phyloP scores from a whole-genome alignment of 2,329 filamentous ascomycete species.

The Simplicillium aogashimaense region DNA sequence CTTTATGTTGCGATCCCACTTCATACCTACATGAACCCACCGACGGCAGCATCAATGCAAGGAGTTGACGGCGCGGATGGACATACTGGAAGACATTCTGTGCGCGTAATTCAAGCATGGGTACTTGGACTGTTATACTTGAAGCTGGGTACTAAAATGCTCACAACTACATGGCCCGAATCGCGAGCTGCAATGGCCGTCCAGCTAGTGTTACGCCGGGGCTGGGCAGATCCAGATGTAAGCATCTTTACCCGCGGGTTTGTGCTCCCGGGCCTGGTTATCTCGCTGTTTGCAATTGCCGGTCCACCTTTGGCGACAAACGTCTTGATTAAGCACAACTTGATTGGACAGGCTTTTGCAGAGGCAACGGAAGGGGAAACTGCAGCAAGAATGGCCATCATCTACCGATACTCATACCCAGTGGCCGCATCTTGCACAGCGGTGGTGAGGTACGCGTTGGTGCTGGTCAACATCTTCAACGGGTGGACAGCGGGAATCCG shows the following conservation, averaged over 20 bases:
- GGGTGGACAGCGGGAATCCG: slow-evolving; percentile 74
- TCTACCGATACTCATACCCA: slow-evolving; percentile 62
- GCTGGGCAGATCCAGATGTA: slow-evolving; percentile 72
- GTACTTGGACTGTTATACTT: slow-evolving; percentile 86
- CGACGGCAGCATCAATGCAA: slow-evolving; percentile 17
- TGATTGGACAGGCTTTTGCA: slow-evolving; percentile 4
- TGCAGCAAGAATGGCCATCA: slow-evolving; percentile 21
- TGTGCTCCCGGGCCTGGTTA: slow-evolving; percentile 60
- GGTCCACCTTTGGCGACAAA: slow-evolving; percentile 52
- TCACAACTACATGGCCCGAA: slow-evolving; percentile 56
- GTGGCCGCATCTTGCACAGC: slow-evolving; percentile 40
- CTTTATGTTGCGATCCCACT: slow-evolving; percentile 82
- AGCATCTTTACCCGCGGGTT: slow-evolving; percentile 75
- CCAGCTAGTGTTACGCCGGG: slow-evolving; percentile 60
- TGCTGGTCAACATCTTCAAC: slow-evolving; percentile 52
- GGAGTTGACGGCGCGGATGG: slow-evolving; percentile 13
- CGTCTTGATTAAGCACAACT: slow-evolving; percentile 15
- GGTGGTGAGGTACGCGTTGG: slow-evolving; percentile 29
- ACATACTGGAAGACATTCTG: slow-evolving; percentile 45
- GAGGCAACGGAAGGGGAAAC: slow-evolving; percentile 13
- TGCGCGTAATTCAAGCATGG: slow-evolving; percentile 89
- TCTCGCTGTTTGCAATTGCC: slow-evolving; percentile 53
- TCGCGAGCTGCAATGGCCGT: slow-evolving; percentile 67
- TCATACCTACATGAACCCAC: slow-evolving; percentile 61
- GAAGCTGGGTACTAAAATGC: slow-evolving; percentile 63